Evolutionary conservation across 2,329 filamentous ascomycete genomes (phyloP).

Genomic region (Fusarium sp.): DNA sequence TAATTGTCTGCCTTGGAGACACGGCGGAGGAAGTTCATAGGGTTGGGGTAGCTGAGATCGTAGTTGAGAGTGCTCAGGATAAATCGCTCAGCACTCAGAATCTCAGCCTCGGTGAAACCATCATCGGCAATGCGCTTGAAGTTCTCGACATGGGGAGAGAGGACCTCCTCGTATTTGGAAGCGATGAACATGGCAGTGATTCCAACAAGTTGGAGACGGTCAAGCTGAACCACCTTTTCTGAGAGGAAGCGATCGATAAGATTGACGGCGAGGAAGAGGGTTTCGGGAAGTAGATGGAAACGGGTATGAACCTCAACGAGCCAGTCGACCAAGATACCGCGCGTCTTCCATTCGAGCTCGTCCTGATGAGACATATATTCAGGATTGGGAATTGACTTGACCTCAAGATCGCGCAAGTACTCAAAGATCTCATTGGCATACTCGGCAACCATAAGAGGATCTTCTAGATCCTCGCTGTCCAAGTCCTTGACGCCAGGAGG

Average conservation of each 20-base stretch:
- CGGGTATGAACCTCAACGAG: slow-evolving; percentile 97
- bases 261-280: slow-evolving; percentile 95
- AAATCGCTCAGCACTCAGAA: slow-evolving; percentile 95
- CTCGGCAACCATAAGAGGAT: slow-evolving; percentile 97
- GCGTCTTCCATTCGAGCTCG: slow-evolving; percentile 98
- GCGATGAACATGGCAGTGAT: slow-evolving; percentile 99
- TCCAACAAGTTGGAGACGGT: slow-evolving; percentile 94
- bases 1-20: slow-evolving; percentile 99
- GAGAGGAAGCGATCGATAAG: slow-evolving; percentile 98
- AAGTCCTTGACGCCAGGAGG: slow-evolving; percentile 64
- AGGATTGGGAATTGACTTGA: slow-evolving; percentile 81
- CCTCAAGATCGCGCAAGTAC: slow-evolving; percentile 88
- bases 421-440: slow-evolving; percentile 98
- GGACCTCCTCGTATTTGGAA: slow-evolving; percentile 97
- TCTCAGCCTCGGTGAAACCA: slow-evolving; percentile 93
- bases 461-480: slow-evolving; percentile 87
- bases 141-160: slow-evolving; percentile 95
- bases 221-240: slow-evolving; percentile 92
- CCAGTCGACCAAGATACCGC: slow-evolving; percentile 97
- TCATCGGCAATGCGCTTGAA: slow-evolving; percentile 97
- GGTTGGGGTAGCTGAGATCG: slow-evolving; percentile 97
- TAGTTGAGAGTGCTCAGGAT: slow-evolving; percentile 92
- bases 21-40: slow-evolving; percentile 98
- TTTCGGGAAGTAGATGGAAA: slow-evolving; percentile 94
- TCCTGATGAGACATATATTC: slow-evolving; percentile 95